A percentile compares a stretch with the other conserved stretches of the same genome.
phyloP scores from a whole-genome alignment of 1,139 yeast genomes.

The Candida labiduridarum region DNA sequence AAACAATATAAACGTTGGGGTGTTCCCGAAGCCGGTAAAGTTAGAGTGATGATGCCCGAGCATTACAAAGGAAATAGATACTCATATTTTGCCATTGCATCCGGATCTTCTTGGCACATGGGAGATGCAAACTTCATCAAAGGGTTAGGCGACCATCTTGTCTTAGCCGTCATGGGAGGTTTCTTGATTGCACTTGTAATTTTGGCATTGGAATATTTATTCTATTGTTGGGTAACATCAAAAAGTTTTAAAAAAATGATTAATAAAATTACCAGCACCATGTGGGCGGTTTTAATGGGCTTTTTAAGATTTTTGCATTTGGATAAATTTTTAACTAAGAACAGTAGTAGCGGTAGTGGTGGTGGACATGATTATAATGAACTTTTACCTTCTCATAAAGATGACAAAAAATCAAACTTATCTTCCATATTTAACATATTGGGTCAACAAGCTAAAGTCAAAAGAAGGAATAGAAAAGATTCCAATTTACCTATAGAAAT shows the following conservation, averaged over 20 bases:
- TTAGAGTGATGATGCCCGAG: slow-evolving; percentile 69
- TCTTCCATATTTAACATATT: slow-evolving; percentile 2
- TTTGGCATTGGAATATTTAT: slow-evolving; percentile 63
- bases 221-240: slow-evolving; percentile 51
- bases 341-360: neutral
- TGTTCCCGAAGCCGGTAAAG: slow-evolving; percentile 60
- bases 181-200: slow-evolving; percentile 58
- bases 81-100: slow-evolving; percentile 71
- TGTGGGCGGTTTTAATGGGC: slow-evolving; percentile 6
- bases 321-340: slow-evolving; percentile 13
- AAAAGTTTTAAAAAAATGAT: slow-evolving; percentile 29
- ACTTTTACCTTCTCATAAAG: slow-evolving; percentile 10
- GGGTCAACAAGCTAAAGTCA: slow-evolving; percentile 15
- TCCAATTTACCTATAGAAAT: slow-evolving; percentile 44
- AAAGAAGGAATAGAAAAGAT: slow-evolving; percentile 56
- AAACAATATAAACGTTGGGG: slow-evolving; percentile 85
- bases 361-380: slow-evolving; percentile 4
- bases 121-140: slow-evolving; percentile 81
- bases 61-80: slow-evolving; percentile 62
- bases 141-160: slow-evolving; percentile 68
- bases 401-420: slow-evolving; percentile 4
- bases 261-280: slow-evolving; percentile 14
- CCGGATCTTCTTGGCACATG: slow-evolving; percentile 88
- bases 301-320: slow-evolving; percentile 16
- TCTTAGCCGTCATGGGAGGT: slow-evolving; percentile 69